A percentile compares a stretch with the other conserved stretches of the same genome.
Evolutionary conservation across 2,329 filamentous ascomycete species (phyloP).

Genomic region (Trichoderma asperellum): DNA sequence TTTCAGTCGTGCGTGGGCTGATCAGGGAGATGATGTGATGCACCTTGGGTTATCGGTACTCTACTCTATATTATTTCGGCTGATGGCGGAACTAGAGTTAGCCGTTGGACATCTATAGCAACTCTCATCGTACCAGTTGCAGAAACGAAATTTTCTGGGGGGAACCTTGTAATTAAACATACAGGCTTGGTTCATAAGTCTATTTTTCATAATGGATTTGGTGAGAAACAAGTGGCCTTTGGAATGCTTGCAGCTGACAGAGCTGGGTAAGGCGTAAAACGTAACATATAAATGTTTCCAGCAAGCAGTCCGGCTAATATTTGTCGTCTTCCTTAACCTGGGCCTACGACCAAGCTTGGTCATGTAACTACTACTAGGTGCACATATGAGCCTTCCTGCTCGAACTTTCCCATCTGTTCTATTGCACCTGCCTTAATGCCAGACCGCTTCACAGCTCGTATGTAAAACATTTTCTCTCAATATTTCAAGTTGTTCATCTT

Average conservation of each 20-base stretch:
- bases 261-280: not conserved
- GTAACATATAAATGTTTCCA: not conserved
- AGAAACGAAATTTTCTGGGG: not conserved
- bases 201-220: not conserved
- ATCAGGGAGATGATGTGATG: not conserved
- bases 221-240: not conserved
- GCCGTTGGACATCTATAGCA: not conserved
- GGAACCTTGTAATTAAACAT: not conserved
- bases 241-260: not conserved
- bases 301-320: not conserved
- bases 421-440: not conserved
- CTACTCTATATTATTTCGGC: not conserved
- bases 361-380: too few species aligned
- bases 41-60: too few species aligned
- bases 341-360: too few species aligned
- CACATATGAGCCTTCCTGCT: not conserved
- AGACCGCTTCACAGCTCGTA: not conserved
- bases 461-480: not conserved
- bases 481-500: not conserved
- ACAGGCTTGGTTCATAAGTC: not conserved
- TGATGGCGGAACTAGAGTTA: not conserved
- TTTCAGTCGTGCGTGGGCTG: not conserved
- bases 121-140: not conserved
- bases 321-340: not conserved
- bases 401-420: not conserved